Base-by-base conservation (phyloP, 2,329 filamentous ascomycete species). In the Pseudophaeomoniella oleicola region DNA sequence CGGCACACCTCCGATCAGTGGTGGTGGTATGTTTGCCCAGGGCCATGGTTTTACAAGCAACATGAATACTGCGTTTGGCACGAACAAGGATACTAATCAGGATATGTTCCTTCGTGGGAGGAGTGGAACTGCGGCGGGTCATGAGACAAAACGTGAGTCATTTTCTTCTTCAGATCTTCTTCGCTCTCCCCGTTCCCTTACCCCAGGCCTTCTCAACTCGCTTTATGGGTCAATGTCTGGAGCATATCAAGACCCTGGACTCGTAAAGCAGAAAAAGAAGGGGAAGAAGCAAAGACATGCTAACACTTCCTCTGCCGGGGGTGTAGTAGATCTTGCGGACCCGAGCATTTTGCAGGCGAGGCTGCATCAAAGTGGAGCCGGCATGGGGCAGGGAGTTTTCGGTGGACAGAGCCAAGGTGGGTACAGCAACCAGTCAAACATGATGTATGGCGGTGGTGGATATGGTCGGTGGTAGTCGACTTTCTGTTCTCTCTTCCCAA, bases 271-370 rank as follows among this genome's bases (percentile, higher is more conserved):
- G 76, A 94, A 93, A 81, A 94, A 94, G 78, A 94, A 94, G 85
- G 86, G 86, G 72, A 94, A 94, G 78, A 94, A 94, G 85, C 88
- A 94, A 75, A 92, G 87, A 79, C 87, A 94, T 80, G 88, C 86
- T 90, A 94, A 94, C 85, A 94, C 88, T 88, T 94, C 87, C 83
- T 96, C 88, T 78, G 93, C 86, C 78, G 87, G 86, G 77, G 84
- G 85, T 83, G 78, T 94, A 88, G 87, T 92, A 71, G 87, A 96
- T 92, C 85, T 94, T 87, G 85, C 83, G 73, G 87, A 96, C 85
- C 88, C 88, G 74, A 94, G 85, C 75, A 94, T 94, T 75, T 78
- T 96, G 73, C 87, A 94, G 72, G 85, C 85, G 64, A 84, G 87
- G 74, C 81, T 93, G 73, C 87, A 92, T 66, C 83, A 90, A 69